A percentile compares a stretch with the other conserved stretches of the same genome.
phyloP scores from a whole-genome alignment of 2,329 filamentous ascomycete species.

The Trichoderma arundinaceum region DNA sequence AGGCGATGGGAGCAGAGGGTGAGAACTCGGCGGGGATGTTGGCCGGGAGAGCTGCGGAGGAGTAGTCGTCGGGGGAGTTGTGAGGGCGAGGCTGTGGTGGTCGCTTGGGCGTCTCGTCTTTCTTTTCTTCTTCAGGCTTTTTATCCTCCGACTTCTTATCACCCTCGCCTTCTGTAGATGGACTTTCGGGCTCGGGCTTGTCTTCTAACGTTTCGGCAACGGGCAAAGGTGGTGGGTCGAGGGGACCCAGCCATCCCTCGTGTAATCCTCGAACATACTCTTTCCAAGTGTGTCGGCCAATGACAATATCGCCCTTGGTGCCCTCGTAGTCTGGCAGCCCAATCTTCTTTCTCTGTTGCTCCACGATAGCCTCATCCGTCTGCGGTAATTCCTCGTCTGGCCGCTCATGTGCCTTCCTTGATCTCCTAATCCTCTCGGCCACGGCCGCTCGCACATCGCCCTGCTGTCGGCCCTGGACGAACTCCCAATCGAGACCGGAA shows the following conservation, averaged over 20 bases:
- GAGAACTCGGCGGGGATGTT: constrained; percentile 73
- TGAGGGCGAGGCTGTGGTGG: constrained; percentile 73
- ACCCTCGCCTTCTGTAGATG: constrained; percentile 36
- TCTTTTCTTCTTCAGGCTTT: constrained; percentile 49
- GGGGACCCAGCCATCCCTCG: constrained; percentile 92
- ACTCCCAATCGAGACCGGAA: constrained; percentile 93
- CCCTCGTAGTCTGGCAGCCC: constrained; percentile 75
- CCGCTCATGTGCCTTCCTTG: constrained; percentile 63
- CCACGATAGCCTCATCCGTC: constrained; percentile 61
- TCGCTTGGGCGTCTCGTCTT: constrained; percentile 61
- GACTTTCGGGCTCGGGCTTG: constrained; percentile 34
- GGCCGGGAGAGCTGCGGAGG: constrained; percentile 65
- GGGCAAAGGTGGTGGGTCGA: constrained; percentile 63
- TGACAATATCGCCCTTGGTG: constrained; percentile 80
- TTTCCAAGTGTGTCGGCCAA: constrained; percentile 95
- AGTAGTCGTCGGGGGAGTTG: constrained; percentile 75
- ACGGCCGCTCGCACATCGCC: constrained; percentile 89
- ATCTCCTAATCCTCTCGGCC: constrained; percentile 82
- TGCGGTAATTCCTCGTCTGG: constrained; percentile 56
- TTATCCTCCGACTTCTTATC: constrained; percentile 46
- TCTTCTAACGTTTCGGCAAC: constrained; percentile 33
- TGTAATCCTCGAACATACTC: constrained; percentile 93
- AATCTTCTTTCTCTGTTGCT: constrained; percentile 66
- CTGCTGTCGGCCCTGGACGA: constrained; percentile 87
- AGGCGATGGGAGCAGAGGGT: constrained; percentile 73